Base-by-base conservation (phyloP, 371 early-diverging fungal species). In the Mucor saturninus region DNA sequence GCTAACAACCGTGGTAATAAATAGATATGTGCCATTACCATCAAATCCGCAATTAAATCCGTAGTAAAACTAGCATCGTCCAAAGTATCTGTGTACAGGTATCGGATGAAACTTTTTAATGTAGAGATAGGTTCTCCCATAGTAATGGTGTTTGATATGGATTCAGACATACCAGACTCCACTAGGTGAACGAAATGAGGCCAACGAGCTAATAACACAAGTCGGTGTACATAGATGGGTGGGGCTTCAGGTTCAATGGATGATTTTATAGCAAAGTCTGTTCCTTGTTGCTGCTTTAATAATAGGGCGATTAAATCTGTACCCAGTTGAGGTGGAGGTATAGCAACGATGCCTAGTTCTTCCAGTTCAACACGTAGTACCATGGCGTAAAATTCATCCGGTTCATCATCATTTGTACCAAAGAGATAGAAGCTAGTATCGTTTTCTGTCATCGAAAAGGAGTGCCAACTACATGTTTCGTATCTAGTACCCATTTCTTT, bases 21-120 rank as follows among this genome's bases (percentile, higher is more conserved):
- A 56, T 90, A 90, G 54, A 82, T 67, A 56, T 84, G 83, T 7
- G 86, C 90, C 76, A 91, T 76, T 2, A 86, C 83, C 57, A 91
- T 66, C 40, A 91, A 68, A 61, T 88, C 87, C 0, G 86, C 81
- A n/a, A 85, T 67, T 35, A 75, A 62, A 7, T 78, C 81, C 29
- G 65, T 61, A 49, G 61, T 53, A 21, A 68, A 57, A 39, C 65
- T 50, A 35, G 71, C 49, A 6, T 72, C 79, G 28, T 81, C 75
- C 5, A 90, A 67, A 3, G 81, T 73, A 57, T 90, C 90, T 13
- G 86, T 82, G 63, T 90, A 90, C 7, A 90, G 57, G 54, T 78
- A 90, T 2, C 74, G 69, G 13, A 88, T 69, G 68, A 90, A 87
- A 2, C 76, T 81, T 53, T 73, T 65, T 15, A 90, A 70, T 26